Evolutionary conservation across 2,329 filamentous ascomycete species (phyloP).

Genomic region (Tolypocladium tropicale): DNA sequence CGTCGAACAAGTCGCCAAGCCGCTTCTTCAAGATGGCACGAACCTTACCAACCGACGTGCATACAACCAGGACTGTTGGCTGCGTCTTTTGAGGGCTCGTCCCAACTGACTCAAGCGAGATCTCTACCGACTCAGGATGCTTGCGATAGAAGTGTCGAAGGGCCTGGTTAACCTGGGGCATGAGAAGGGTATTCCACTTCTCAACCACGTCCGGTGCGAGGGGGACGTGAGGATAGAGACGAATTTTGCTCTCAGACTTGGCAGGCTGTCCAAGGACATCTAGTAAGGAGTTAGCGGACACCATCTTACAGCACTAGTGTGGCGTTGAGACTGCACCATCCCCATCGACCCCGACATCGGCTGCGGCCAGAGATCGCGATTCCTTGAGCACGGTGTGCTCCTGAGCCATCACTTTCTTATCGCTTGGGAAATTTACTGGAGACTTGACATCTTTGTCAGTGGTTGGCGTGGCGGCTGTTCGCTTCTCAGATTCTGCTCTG

Average conservation of each 20-base stretch:
- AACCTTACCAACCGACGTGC: conserved; percentile 63
- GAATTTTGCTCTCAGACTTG: conserved; percentile 32
- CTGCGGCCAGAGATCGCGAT: not conserved
- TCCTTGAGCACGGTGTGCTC: not conserved
- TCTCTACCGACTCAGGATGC: conserved; percentile 66
- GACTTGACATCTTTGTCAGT: conserved; percentile 1
- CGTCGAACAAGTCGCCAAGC: conserved; percentile 55
- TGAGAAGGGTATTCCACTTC: conserved; percentile 60
- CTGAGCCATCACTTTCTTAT: conserved; percentile 1
- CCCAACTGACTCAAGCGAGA: conserved; percentile 66
- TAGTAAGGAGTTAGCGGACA: conserved; percentile 6
- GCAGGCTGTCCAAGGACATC: conserved; percentile 9
- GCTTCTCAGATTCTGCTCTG: conserved; percentile 8
- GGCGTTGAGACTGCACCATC: conserved; percentile 8
- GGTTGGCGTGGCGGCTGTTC: not conserved
- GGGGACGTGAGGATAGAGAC: conserved; percentile 49
- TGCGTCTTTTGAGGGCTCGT: conserved; percentile 54
- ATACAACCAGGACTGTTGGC: conserved; percentile 69
- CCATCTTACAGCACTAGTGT: not conserved
- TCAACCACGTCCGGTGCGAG: conserved; percentile 53
- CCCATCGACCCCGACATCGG: conserved; percentile 9
- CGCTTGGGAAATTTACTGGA: not conserved
- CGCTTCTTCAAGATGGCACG: conserved; percentile 61
- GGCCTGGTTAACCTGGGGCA: conserved; percentile 63
- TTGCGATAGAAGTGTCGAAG: conserved; percentile 62